Base-by-base conservation (phyloP, 2,329 filamentous ascomycete species). In the Grosmannia penicillata region DNA sequence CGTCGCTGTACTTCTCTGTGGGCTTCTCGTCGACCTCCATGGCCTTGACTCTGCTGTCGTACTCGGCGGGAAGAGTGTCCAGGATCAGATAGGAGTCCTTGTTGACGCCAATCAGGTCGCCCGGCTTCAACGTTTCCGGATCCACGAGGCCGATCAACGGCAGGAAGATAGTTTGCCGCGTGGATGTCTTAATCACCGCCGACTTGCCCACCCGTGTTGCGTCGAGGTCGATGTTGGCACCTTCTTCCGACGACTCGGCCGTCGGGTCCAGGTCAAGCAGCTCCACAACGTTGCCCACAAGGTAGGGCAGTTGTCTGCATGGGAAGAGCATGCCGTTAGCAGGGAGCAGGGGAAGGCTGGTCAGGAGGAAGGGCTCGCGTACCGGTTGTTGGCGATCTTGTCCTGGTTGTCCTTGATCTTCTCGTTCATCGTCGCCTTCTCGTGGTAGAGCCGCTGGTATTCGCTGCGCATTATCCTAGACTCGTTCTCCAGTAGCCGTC, bases 21-120 rank as follows among this genome's bases (percentile, higher is more conserved):
- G 91, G 93, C 70, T 98, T 98, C 72, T 98, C 93, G 53, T 98
- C 91, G 8, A 98, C 91, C 66, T 98, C 93, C 91, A 98, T 98
- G 26, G 93, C 93, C 68, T 98, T 98, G 48, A 98, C 91, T 59
- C 91, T 78, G 63, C 89, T 96, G 57, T 98, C 91, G 56, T 98
- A 98, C 60, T 98, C 93, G 33, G 91, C 91, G 2, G 91, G 91
- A 48, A 98, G 70, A 19, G 91, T 98, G 56, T 98, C 93, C 41
- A 98, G 72, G 48, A 98, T 84, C 26, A 98, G 77, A 58, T 98
- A 98, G 42, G 89, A 96, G 54, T 98, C 93, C 66, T 98, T 98
- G 61, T 98, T 96, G 42, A 98, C 87, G 60, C 91, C 91, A 45
- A 98, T 98, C 34, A 98, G 72, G 55, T 98, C 93, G 51, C 79